Percentiles rank a stretch among this genome's conserved stretches.
phyloP scores from a whole-genome alignment of 2,329 filamentous ascomycete genomes.

The Fusarium sp. region DNA sequence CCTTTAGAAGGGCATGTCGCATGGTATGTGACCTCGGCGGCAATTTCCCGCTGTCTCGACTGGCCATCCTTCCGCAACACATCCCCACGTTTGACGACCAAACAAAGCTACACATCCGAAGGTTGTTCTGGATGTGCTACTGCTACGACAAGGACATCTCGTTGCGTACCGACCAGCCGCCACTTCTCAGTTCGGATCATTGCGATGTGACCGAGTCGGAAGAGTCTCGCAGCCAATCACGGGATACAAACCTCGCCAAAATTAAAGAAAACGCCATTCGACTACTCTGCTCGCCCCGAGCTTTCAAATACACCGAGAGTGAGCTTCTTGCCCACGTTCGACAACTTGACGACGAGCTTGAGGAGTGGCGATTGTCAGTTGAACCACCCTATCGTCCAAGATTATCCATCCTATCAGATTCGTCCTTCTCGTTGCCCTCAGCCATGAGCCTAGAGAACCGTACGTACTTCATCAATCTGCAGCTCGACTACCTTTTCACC shows the following conservation, averaged over 20 bases:
- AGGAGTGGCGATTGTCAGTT: constrained; percentile 48
- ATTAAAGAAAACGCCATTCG: constrained; percentile 31
- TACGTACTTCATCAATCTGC: constrained; percentile 26
- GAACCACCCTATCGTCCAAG: constrained; percentile 26
- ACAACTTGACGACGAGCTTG: constrained; percentile 48
- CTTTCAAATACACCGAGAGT: constrained; percentile 37
- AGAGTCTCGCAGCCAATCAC: constrained; percentile 9
- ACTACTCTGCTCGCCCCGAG: constrained; percentile 16
- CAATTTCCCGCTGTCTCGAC: constrained; percentile 15
- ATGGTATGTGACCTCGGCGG: constrained; percentile 32
- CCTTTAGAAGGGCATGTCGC: constrained; percentile 19
- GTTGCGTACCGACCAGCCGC: constrained; percentile 8
- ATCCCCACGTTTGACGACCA: constrained; percentile 21
- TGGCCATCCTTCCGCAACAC: constrained; percentile 19
- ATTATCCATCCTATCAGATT: constrained; percentile 23
- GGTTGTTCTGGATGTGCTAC: constrained; percentile 27
- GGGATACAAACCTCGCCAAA: constrained; percentile 27
- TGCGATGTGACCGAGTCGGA: constrained; percentile 25
- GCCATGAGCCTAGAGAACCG: constrained; percentile 14
- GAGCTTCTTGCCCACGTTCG: constrained; percentile 43
- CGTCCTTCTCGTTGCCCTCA: constrained; percentile 7
- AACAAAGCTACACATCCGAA: constrained; percentile 5
- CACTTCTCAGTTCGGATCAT: constrained; percentile 18
- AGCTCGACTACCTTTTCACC: constrained; percentile 35
- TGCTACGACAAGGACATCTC: constrained; percentile 25